Percentiles rank a stretch among this genome's conserved stretches.
Evolutionary conservation across 1,284 basidiomycete genomes (phyloP).

Genomic region (Pulchroboletus neoregius): DNA sequence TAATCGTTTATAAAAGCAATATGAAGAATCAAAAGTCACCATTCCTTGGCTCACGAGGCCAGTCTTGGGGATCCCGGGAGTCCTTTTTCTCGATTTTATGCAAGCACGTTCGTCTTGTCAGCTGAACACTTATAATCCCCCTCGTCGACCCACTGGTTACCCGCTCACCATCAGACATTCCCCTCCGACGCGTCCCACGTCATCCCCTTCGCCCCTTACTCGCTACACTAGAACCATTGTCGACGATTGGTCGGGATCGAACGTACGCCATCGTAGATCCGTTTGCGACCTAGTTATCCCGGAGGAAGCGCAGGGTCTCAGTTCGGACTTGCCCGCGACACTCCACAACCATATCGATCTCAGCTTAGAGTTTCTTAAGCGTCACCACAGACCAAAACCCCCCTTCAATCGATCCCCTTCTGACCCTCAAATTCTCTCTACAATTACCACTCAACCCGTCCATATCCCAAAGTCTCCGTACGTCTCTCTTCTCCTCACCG

Average conservation of each 20-base stretch:
- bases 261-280: conserved; percentile 16
- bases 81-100: too few relatives aligned
- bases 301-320: conserved; percentile 25
- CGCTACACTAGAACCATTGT: conserved; percentile 7
- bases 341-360: conserved; percentile 34
- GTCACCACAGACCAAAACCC: conserved; percentile 56
- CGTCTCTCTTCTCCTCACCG: conserved; percentile 20
- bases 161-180: too few relatives aligned
- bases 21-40: too few relatives aligned
- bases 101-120: conserved; percentile 34
- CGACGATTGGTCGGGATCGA: conserved; percentile 6
- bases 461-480: conserved; percentile 49
- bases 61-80: too few relatives aligned
- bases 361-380: conserved; percentile 39
- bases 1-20: conserved; percentile 32
- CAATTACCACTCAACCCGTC: conserved; percentile 57
- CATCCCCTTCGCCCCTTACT: conserved; percentile 25
- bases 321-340: conserved; percentile 34
- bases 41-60: too few relatives aligned
- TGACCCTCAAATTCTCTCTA: conserved; percentile 59
- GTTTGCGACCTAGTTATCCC: conserved; percentile 33
- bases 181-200: neutral
- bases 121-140: conserved; percentile 17
- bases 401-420: conserved; percentile 44
- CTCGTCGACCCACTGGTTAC: conserved; percentile 12